Conservation (phyloP, 176 grass and related monocot genomes). For the Musa troglodytarum region DNA sequence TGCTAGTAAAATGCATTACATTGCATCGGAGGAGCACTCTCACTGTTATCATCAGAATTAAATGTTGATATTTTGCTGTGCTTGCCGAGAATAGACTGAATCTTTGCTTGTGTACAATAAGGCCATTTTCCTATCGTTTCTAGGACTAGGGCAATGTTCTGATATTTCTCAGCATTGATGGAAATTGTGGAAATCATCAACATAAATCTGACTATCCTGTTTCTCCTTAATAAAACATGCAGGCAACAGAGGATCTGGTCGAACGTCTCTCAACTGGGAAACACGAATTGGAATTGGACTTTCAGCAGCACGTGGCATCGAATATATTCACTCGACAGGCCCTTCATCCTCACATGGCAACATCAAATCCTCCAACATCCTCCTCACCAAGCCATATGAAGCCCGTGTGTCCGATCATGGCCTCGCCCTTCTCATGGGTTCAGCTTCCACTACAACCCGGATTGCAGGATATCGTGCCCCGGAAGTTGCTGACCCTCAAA, state of each 20-base stretch:
- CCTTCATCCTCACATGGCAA: conserved; percentile 8
- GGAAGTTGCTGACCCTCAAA: background rate
- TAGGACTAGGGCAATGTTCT: background rate
- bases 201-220: background rate
- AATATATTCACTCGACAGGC: conserved; percentile 3
- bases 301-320: background rate
- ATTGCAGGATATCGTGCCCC: background rate
- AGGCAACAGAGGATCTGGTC: conserved; percentile 9
- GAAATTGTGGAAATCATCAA: background rate
- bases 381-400: background rate
- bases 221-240: background rate
- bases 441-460: background rate
- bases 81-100: too few species aligned
- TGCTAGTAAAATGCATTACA: background rate
- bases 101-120: background rate
- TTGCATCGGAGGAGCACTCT: background rate
- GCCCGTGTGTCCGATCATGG: conserved; percentile 4
- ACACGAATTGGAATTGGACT: background rate
- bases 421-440: background rate
- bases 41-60: background rate
- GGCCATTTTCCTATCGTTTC: background rate
- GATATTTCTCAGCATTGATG: background rate
- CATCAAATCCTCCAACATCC: conserved; percentile 9
- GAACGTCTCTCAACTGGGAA: conserved; percentile 3
- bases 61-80: background rate